A percentile compares a stretch with the other conserved stretches of the same genome.
Evolutionary conservation across 1,284 basidiomycete genomes (phyloP).

Genomic region (Fomitiporia mediterranea): DNA sequence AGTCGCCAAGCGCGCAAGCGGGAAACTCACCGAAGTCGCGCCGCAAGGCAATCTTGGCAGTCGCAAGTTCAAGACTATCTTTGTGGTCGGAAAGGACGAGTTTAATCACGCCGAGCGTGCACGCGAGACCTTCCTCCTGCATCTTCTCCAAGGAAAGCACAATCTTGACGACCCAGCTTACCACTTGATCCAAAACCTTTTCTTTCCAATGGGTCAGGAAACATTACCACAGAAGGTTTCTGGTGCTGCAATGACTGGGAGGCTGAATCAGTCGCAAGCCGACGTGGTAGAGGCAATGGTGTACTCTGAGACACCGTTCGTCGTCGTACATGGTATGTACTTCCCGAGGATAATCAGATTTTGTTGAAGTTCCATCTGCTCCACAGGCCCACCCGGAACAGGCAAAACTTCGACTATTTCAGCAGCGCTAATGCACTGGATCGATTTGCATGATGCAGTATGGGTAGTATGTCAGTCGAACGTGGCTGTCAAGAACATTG

Average conservation of each 20-base stretch:
- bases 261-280: slow-evolving; percentile 32
- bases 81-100: slow-evolving; percentile 35
- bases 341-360: neutral
- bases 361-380: neutral
- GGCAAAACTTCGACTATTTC: slow-evolving; percentile 32
- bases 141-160: slow-evolving; percentile 26
- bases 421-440: slow-evolving; percentile 23
- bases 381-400: slow-evolving; percentile 30
- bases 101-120: slow-evolving; percentile 33
- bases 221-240: too few relatives aligned
- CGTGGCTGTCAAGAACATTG: slow-evolving; percentile 46
- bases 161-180: slow-evolving; percentile 31
- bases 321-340: slow-evolving; percentile 31
- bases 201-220: neutral
- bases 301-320: slow-evolving; percentile 22
- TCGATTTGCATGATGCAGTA: slow-evolving; percentile 8
- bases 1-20: slow-evolving; percentile 25
- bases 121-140: slow-evolving; percentile 32
- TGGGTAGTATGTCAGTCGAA: slow-evolving; percentile 35
- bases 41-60: slow-evolving; percentile 13
- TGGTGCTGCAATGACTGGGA: too few relatives aligned
- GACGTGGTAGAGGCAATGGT: slow-evolving; percentile 27
- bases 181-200: slow-evolving; percentile 15
- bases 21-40: slow-evolving; percentile 29
- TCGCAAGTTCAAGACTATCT: slow-evolving; percentile 26